These are phyloP conservation scores for Malassezia arunalokei DNA, from an alignment of 1,284 basidiomycete species.

Conservation along the genomic window DNA sequence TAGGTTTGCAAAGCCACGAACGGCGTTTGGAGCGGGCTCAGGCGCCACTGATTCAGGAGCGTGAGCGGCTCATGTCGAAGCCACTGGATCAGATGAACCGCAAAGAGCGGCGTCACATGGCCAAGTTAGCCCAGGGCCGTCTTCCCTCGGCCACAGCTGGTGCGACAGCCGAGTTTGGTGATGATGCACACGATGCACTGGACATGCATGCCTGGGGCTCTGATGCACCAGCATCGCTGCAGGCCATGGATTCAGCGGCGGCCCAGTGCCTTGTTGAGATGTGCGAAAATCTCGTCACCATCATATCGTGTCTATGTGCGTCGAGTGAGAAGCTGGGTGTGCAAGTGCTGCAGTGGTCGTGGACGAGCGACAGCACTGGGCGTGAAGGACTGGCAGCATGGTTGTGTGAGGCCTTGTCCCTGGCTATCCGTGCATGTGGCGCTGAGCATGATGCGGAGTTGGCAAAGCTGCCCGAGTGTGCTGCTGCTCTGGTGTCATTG, in stretches of 20 bases:
- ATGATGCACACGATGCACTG: slow-evolving; percentile 16
- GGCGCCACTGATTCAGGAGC: slow-evolving; percentile 16
- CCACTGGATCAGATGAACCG: slow-evolving; percentile 42
- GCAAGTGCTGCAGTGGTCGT: slow-evolving; percentile 23
- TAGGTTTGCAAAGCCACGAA: slow-evolving; percentile 20
- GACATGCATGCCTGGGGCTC: slow-evolving; percentile 10
- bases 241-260: slow-evolving; percentile 20
- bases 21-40: slow-evolving; percentile 6
- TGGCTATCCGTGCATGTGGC: slow-evolving; percentile 14
- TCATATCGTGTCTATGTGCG: slow-evolving; percentile 26
- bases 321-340: slow-evolving; percentile 25
- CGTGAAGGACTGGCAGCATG: slow-evolving; percentile 23
- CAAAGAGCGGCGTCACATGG: slow-evolving; percentile 39
- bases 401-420: slow-evolving; percentile 22
- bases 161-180: slow-evolving; percentile 15
- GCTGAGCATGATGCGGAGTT: background rate
- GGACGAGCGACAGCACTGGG: slow-evolving; percentile 7
- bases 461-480: background rate
- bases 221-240: slow-evolving; percentile 11
- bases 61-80: slow-evolving; percentile 25
- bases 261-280: slow-evolving; percentile 27
- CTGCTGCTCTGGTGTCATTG: slow-evolving; percentile 15
- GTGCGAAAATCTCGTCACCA: slow-evolving; percentile 27
- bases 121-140: slow-evolving; percentile 30
- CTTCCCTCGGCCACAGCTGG: slow-evolving; percentile 19